phyloP scores from a whole-genome alignment of 2,329 filamentous ascomycete genomes.

The Claviceps sp. region DNA sequence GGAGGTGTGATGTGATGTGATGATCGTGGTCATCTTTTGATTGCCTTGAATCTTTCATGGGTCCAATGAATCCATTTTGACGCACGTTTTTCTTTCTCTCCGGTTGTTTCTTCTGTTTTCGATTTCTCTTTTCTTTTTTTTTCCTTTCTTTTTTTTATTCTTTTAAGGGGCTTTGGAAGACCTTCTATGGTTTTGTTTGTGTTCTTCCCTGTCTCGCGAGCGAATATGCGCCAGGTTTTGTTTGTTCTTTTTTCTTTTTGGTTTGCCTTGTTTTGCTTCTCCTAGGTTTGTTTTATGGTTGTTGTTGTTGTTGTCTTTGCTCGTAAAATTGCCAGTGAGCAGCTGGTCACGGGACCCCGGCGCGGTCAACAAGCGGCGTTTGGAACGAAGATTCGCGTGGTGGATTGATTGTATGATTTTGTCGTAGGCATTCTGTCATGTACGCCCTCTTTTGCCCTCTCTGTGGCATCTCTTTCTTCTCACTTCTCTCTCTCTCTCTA shows the following conservation, averaged over 20 bases:
- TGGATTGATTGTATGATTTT: background rate
- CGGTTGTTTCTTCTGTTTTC: background rate
- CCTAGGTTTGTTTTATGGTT: no score
- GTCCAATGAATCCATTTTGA: background rate
- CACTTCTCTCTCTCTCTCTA: background rate
- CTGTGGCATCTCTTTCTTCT: background rate
- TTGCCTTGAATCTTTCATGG: no score
- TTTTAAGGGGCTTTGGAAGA: no score
- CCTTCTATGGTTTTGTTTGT: background rate
- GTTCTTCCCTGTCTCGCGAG: background rate
- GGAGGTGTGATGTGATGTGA: constrained; percentile 1
- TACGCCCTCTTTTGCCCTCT: background rate
- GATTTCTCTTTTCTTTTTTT: background rate
- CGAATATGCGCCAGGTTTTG: background rate
- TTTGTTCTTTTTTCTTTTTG: background rate
- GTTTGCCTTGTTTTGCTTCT: no score
- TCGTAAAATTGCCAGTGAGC: background rate
- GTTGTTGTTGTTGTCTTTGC: background rate
- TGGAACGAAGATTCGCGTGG: background rate
- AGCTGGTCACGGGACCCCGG: background rate
- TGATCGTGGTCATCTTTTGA: background rate
- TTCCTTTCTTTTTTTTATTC: no score
- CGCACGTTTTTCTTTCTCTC: background rate
- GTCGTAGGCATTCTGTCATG: background rate
- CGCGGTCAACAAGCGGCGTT: constrained; percentile 1